These are phyloP conservation scores for Fusarium anguioides DNA, from an alignment of 2,329 filamentous ascomycete genomes.

Conservation along the genomic window DNA sequence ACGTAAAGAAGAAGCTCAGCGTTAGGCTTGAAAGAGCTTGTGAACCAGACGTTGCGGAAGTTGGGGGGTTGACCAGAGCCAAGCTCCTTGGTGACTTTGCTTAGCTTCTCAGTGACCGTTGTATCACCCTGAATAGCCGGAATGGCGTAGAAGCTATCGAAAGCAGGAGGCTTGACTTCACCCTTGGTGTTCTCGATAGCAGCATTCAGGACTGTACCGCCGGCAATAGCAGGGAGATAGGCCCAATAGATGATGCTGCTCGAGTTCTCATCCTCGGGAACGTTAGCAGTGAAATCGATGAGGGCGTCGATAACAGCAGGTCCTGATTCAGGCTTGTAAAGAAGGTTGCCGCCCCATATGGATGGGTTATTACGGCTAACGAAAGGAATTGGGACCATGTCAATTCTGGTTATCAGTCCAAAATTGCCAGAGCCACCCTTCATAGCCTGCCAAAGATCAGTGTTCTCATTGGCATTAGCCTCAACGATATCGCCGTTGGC, in stretches of 20 bases:
- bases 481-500: conserved; percentile 56
- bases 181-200: conserved; percentile 49
- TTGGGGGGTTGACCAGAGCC: conserved; percentile 46
- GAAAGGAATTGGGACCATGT: conserved; percentile 49
- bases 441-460: conserved; percentile 59
- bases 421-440: conserved; percentile 62
- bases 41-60: conserved; percentile 52
- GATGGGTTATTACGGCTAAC: conserved; percentile 39
- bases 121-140: conserved; percentile 42
- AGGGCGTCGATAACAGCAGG: conserved; percentile 46
- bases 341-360: conserved; percentile 49
- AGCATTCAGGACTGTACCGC: conserved; percentile 47
- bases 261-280: conserved; percentile 49
- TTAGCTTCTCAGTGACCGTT: conserved; percentile 44
- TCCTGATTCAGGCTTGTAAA: conserved; percentile 39
- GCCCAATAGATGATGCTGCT: conserved; percentile 50
- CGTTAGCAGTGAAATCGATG: conserved; percentile 48
- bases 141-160: conserved; percentile 45
- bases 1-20: conserved; percentile 50
- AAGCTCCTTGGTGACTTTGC: conserved; percentile 48
- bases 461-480: conserved; percentile 52
- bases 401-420: conserved; percentile 52
- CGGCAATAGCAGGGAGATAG: conserved; percentile 45
- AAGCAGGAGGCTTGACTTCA: conserved; percentile 45
- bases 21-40: conserved; percentile 52